Evolutionary conservation across 2,329 filamentous ascomycete species (phyloP), one percentile per base, ranked within the genome.

Genomic region (Colletotrichum eleusines): DNA sequence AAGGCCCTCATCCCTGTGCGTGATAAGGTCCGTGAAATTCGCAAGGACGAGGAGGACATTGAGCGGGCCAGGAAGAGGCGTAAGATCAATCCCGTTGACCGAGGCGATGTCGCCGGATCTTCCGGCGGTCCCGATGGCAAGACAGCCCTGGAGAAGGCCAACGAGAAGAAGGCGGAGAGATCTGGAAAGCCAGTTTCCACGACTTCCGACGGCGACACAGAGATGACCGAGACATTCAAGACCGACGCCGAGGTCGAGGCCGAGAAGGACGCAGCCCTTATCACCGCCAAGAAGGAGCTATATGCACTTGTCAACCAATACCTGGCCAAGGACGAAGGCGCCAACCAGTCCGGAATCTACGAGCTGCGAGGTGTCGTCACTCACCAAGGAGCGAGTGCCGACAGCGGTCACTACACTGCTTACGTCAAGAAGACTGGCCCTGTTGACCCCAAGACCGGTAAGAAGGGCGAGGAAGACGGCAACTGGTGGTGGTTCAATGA

Each of bases 401-500:
- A 99, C 82, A 98, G 95, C 76, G 96, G 96, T 9, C 96, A 99
- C 82, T 99, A 99, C 85, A 99, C 97, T 5, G 92, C 95, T 0
- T 99, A 97, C 79, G 93, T 99, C 75, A 99, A 98, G 88, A 98
- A 99, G 87, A 87, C 91, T 72, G 91, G 89, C 0, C 83, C 85
- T 12, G 83, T 94, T 69, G 92, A 97, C 75, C 86, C 91, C 20
- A 89, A 90, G 77, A 93, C 91, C 26, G 94, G 93, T 74, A 93
- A 94, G 84, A 86, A 89, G 76, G 90, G 89, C 64, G 90, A 92
- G 77, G 94, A 97, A 78, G 94, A 97, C 78, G 94, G 93, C 75
- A 97, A 94, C 77, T 99, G 96, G 96, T 99, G 96, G 95, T 99
- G 96, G 95, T 99, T 99, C 87, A 98, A 99, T 81, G 96, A 99